Evolutionary conservation across 352 stramenopile genomes (phyloP), one percentile per base, ranked within the genome.

Genomic region (Phytopythium kandeliae): DNA sequence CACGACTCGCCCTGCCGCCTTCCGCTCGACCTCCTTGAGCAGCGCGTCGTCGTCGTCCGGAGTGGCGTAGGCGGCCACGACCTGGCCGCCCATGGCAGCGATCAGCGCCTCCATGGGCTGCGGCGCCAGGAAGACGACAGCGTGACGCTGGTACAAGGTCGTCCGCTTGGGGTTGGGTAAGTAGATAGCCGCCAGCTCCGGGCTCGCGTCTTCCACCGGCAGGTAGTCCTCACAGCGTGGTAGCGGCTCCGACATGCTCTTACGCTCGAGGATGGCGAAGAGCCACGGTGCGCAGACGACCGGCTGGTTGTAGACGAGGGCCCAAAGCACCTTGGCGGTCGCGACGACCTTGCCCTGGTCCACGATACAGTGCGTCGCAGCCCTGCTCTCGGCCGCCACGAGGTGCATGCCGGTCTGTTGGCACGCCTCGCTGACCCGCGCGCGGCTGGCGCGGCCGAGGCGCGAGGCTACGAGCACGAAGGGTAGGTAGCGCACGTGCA

Each of bases 281-380:
- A 95, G 72, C 85, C 85, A 95, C 12, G 74, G 63, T 30, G 80
- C 89, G 42, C 67, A 85, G 44, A 95, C 85, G 46, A 95, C 79
- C 0, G 78, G 83, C 43, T 93, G 85, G 42, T 85, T 90, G 59
- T 86, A 85, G 50, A 93, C 82, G 16, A 95, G 68, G 11, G 85
- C 79, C 85, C 85, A 95, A 11, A 95, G 68, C 50, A 93, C 75
- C 47, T 95, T 95, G 24, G 91, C 74, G 1, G 85, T 95, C 24
- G 80, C 85, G 28, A 93, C 75, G 56, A 92, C 78, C 34, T 60
- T 71, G 7, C 78, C 85, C n/a, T 77, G 67, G 46, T 95, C 85
- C 78, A 91, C 87, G 54, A 95, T 85, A 51, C 85, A 95, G 48
- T 95, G 83, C 8, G 83, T 95, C 10, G 80, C 80, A 25, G 86